Base-by-base conservation (phyloP, 768 basidiomycete genomes). In the Dictyophora rubrovolvata region DNA sequence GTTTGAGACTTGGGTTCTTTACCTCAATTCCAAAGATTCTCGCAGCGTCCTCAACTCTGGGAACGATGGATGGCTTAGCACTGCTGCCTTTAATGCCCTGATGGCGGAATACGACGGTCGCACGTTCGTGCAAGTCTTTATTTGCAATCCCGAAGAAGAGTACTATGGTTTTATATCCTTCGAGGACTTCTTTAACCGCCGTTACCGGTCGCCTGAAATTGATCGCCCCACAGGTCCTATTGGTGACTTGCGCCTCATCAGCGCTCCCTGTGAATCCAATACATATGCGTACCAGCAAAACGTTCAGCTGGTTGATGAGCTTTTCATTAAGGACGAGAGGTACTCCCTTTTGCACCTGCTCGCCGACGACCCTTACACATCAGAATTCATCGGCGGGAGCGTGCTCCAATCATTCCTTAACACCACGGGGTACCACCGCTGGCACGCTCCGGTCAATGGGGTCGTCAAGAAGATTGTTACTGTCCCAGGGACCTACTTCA, bases 301-400 rank as follows among this genome's bases (percentile, higher is more conserved):
- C 56, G 75, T 80, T 35, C 65, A 78, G 56, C 65, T 64, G 2
- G 66, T 65, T 5, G 80, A 82, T 56, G 63, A 66, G 34, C 84
- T 85, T 68, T 85, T 81, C 82, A 63, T 84, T 67, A 85, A 86
- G 65, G 79, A 75, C 0, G 72, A 83, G 63, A 76, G 78, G 0
- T 86, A 85, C 67, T 84, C 83, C 3, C 77, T 85, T 48, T 35
- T 65, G 9, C 75, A 84, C 64, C 81, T 84, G 70, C 76, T 85
- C 28, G 64, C 74, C 50, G 65, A 72, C 47, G 75, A 81, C 61
- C 63, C 71, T 0, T 65, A 69, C 56, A 68, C 75, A 0, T 57
- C 72, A 1, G 66, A 73, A n/a, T 80, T 83, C 62, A 71, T 74
- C 7, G 80, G 78, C 12, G 83, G 77, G 11, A 77, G 76, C 0